Percentiles rank a stretch among this genome's conserved stretches.
These are phyloP conservation scores for Nemania serpens DNA, from an alignment of 2,329 filamentous ascomycete genomes.

Conservation along the genomic window DNA sequence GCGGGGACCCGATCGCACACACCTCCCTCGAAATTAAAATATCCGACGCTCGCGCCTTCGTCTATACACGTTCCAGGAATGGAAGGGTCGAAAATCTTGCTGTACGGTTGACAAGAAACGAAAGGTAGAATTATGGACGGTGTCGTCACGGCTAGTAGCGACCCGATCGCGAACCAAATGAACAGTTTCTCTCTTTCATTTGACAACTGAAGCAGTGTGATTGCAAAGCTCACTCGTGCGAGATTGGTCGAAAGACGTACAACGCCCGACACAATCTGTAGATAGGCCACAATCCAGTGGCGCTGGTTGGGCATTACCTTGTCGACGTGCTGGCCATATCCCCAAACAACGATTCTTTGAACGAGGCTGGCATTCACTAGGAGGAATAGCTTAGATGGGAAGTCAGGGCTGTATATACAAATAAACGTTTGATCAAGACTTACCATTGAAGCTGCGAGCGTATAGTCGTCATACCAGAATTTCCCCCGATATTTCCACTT, in stretches of 20 bases:
- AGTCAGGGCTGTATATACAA: not conserved
- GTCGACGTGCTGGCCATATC: constrained; percentile 15
- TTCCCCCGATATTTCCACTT: constrained; percentile 22
- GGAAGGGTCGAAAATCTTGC: constrained; percentile 18
- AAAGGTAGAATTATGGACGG: constrained; percentile 21
- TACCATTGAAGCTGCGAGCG: constrained; percentile 17
- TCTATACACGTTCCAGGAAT: constrained; percentile 19
- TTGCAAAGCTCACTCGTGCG: constrained; percentile 18
- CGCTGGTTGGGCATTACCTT: not conserved
- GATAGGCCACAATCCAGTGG: constrained; percentile 11
- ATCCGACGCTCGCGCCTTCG: constrained; percentile 1
- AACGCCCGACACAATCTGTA: constrained; percentile 15
- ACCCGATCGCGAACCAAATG: constrained; percentile 7
- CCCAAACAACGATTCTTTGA: constrained; percentile 7
- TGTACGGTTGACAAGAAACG: constrained; percentile 17
- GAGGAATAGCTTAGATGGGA: constrained; percentile 8
- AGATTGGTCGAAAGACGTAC: constrained; percentile 17
- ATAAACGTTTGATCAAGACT: not conserved
- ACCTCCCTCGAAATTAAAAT: constrained; percentile 13
- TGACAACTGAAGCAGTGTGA: constrained; percentile 10
- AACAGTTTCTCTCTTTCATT: not conserved
- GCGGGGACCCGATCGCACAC: not conserved
- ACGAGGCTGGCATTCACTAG: constrained; percentile 11
- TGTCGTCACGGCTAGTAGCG: constrained; percentile 14
- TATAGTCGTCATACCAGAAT: constrained; percentile 26